Conservation (phyloP, 2,329 filamentous ascomycete species). For the Fonsecaea nubica region DNA sequence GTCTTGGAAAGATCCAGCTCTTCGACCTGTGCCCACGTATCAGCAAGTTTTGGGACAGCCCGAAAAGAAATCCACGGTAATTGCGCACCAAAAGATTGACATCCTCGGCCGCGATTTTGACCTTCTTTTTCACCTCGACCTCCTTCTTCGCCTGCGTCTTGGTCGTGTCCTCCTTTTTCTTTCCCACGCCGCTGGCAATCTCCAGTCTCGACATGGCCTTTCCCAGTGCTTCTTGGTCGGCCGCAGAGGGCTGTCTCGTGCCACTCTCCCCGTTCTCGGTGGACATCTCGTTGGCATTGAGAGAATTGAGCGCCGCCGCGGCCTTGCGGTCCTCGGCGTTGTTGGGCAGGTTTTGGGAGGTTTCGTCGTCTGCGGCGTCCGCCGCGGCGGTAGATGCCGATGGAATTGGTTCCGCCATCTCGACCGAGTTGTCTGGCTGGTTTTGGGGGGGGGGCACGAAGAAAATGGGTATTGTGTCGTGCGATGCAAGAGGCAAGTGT, state of each 20-base stretch:
- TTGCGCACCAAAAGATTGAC: slow-evolving; percentile 53
- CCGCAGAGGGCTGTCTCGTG: slow-evolving; percentile 43
- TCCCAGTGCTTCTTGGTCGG: slow-evolving; percentile 57
- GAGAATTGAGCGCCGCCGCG: slow-evolving; percentile 56
- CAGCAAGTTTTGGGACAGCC: background rate
- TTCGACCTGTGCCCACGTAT: slow-evolving; percentile 45
- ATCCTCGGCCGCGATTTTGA: slow-evolving; percentile 56
- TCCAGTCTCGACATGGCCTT: slow-evolving; percentile 59
- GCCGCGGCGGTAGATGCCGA: slow-evolving; percentile 48
- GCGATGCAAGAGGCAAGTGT: background rate
- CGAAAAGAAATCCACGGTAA: background rate
- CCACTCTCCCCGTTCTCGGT: slow-evolving; percentile 44
- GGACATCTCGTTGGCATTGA: slow-evolving; percentile 51
- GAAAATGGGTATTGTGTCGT: background rate
- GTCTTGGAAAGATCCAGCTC: slow-evolving; percentile 55
- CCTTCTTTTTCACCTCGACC: slow-evolving; percentile 49
- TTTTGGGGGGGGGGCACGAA: background rate
- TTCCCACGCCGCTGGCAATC: slow-evolving; percentile 46
- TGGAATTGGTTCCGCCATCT: slow-evolving; percentile 54
- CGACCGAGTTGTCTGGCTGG: background rate
- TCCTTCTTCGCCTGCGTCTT: slow-evolving; percentile 44
- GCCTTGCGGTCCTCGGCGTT: slow-evolving; percentile 60
- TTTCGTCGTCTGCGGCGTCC: slow-evolving; percentile 44
- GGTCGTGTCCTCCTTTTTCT: slow-evolving; percentile 41
- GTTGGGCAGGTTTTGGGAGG: slow-evolving; percentile 45